phyloP scores from a whole-genome alignment of 2,329 filamentous ascomycete species.

The Exophiala oligosperma region DNA sequence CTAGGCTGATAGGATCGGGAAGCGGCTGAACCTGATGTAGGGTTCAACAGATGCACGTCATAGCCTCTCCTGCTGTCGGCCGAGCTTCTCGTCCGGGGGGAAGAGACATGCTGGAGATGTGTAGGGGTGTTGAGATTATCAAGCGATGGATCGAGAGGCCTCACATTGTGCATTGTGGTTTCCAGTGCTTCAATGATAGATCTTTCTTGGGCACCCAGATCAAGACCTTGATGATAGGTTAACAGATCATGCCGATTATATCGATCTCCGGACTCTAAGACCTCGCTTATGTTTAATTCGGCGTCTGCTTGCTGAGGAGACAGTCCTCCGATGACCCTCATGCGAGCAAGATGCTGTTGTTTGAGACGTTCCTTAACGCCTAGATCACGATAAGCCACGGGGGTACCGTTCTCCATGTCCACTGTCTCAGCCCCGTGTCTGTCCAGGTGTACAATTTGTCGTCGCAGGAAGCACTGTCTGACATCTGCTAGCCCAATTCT shows the following conservation, averaged over 20 bases:
- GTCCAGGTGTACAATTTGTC: constrained; percentile 41
- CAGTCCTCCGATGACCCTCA: constrained; percentile 21
- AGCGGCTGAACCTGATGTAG: background rate
- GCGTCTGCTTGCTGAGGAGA: constrained; percentile 7
- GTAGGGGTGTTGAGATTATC: constrained; percentile 4
- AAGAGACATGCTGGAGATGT: constrained; percentile 23
- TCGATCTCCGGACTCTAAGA: constrained; percentile 5
- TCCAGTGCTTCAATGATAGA: constrained; percentile 28
- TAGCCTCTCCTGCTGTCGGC: constrained; percentile 9
- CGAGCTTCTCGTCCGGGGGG: constrained; percentile 17
- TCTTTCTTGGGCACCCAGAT: constrained; percentile 26
- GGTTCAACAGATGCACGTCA: constrained; percentile 15
- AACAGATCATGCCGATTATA: constrained; percentile 15
- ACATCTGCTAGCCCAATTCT: constrained; percentile 49
- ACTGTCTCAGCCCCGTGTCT: constrained; percentile 24
- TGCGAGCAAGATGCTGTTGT: constrained; percentile 26
- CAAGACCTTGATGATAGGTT: constrained; percentile 23
- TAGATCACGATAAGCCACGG: constrained; percentile 22
- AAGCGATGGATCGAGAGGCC: constrained; percentile 15
- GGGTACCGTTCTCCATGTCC: constrained; percentile 29
- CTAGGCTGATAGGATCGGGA: constrained; percentile 33
- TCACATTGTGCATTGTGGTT: constrained; percentile 24
- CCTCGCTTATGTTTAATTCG: constrained; percentile 12
- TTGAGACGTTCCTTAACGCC: constrained; percentile 26
- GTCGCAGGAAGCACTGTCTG: constrained; percentile 46